phyloP scores from a whole-genome alignment of 768 basidiomycete species.

The Dentipellis fragilis region DNA sequence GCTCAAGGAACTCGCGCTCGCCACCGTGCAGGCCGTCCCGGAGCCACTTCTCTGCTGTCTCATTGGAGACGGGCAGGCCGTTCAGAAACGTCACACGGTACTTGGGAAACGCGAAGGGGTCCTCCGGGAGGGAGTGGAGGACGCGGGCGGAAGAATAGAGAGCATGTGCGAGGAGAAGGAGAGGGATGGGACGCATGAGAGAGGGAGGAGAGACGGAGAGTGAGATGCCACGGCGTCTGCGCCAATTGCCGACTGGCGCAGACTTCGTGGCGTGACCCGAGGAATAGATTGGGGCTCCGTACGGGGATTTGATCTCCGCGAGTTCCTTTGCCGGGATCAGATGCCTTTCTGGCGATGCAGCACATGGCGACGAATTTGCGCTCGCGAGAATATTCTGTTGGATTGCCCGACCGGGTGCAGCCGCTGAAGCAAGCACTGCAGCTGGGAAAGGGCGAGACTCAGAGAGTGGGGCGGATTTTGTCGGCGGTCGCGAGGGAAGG shows the following conservation, averaged over 20 bases:
- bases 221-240: not conserved
- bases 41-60: slow-evolving; percentile 72
- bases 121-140: slow-evolving; percentile 71
- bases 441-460: slow-evolving; percentile 2
- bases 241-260: slow-evolving; percentile 6
- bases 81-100: slow-evolving; percentile 73
- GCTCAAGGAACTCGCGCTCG: slow-evolving; percentile 66
- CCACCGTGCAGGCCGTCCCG: slow-evolving; percentile 63
- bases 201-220: not conserved
- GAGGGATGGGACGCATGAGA: not conserved
- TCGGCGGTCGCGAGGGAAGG: not conserved
- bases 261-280: slow-evolving; percentile 14
- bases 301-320: slow-evolving; percentile 12
- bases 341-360: not conserved
- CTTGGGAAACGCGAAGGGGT: slow-evolving; percentile 75
- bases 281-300: slow-evolving; percentile 8
- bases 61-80: slow-evolving; percentile 59
- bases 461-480: not conserved
- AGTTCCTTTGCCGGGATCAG: slow-evolving; percentile 7
- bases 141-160: slow-evolving; percentile 13
- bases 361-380: slow-evolving; percentile 9
- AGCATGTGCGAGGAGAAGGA: slow-evolving; percentile 1
- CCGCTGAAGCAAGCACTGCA: not conserved
- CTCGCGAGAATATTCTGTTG: not conserved
- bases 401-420: not conserved